These are phyloP conservation scores for Austroboletus novae-zelandiae DNA, from an alignment of 1,284 basidiomycete species.

Conservation along the genomic window DNA sequence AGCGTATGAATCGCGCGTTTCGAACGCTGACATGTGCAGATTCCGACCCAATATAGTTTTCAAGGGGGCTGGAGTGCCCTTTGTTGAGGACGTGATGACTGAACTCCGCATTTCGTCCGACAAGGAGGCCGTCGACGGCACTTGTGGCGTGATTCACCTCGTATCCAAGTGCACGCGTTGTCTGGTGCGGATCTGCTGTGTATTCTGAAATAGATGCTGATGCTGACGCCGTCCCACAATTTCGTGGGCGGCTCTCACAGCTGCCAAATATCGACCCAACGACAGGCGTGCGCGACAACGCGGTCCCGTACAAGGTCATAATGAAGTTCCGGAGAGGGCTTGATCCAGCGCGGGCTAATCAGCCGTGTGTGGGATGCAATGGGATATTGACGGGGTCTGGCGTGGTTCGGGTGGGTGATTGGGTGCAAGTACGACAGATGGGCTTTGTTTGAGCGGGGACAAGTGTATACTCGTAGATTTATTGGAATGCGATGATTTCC, in stretches of 20 bases:
- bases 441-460: constrained; percentile 19
- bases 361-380: constrained; percentile 65
- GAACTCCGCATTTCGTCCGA: constrained; percentile 50
- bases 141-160: constrained; percentile 43
- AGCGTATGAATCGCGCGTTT: neutral
- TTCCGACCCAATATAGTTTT: constrained; percentile 75
- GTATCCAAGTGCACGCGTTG: constrained; percentile 70
- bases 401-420: constrained; percentile 55
- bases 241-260: constrained; percentile 36
- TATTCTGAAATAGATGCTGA: constrained; percentile 2
- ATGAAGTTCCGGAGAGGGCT: constrained; percentile 64
- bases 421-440: constrained; percentile 48
- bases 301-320: constrained; percentile 70
- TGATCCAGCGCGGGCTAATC: constrained; percentile 45
- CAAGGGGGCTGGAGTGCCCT: constrained; percentile 49
- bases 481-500: neutral
- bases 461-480: neutral
- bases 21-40: constrained; percentile 34
- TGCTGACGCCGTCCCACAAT: constrained; percentile 7
- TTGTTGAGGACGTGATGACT: constrained; percentile 47
- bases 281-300: constrained; percentile 63
- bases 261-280: constrained; percentile 68
- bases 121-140: constrained; percentile 14
- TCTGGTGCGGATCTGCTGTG: constrained; percentile 49
- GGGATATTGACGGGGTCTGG: constrained; percentile 49